A percentile compares a stretch with the other conserved stretches of the same genome.
Evolutionary conservation across 2,329 filamentous ascomycete species (phyloP).

Genomic region (Epichloe gansuensis): DNA sequence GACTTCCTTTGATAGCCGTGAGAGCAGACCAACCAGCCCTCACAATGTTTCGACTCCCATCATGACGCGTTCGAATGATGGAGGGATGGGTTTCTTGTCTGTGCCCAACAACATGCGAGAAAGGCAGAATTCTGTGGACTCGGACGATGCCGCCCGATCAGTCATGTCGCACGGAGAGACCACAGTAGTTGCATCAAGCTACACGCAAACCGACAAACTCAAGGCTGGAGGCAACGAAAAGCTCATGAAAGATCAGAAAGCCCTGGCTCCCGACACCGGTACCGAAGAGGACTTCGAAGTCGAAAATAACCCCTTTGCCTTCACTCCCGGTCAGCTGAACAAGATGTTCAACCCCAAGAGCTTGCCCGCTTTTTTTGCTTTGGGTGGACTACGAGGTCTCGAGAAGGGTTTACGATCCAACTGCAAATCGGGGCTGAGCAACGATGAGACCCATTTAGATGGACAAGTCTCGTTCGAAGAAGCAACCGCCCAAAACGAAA

Average conservation of each 20-base stretch:
- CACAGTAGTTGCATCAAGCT: slow-evolving; percentile 37
- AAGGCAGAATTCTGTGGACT: slow-evolving; percentile 59
- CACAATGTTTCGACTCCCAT: slow-evolving; percentile 58
- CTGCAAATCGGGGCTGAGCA: slow-evolving; percentile 58
- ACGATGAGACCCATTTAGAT: slow-evolving; percentile 57
- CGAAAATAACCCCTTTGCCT: slow-evolving; percentile 74
- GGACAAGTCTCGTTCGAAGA: slow-evolving; percentile 62
- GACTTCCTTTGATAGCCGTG: slow-evolving; percentile 53
- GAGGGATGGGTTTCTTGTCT: slow-evolving; percentile 44
- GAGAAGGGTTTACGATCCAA: slow-evolving; percentile 69
- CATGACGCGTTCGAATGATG: slow-evolving; percentile 32
- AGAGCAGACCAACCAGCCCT: slow-evolving; percentile 57
- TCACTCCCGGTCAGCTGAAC: slow-evolving; percentile 68
- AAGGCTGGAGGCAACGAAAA: slow-evolving; percentile 33
- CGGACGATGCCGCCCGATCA: slow-evolving; percentile 48
- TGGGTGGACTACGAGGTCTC: slow-evolving; percentile 67
- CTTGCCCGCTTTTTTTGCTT: slow-evolving; percentile 63
- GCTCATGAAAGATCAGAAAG: slow-evolving; percentile 53
- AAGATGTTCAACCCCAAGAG: slow-evolving; percentile 89
- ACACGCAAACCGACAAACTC: slow-evolving; percentile 30
- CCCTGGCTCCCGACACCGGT: slow-evolving; percentile 63
- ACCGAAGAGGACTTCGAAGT: slow-evolving; percentile 67
- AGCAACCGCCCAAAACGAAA: slow-evolving; percentile 34
- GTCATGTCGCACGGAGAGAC: slow-evolving; percentile 51
- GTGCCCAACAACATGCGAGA: slow-evolving; percentile 50